Conservation (phyloP, 805 yeast species). For the Grigorovia transvaalensis region DNA sequence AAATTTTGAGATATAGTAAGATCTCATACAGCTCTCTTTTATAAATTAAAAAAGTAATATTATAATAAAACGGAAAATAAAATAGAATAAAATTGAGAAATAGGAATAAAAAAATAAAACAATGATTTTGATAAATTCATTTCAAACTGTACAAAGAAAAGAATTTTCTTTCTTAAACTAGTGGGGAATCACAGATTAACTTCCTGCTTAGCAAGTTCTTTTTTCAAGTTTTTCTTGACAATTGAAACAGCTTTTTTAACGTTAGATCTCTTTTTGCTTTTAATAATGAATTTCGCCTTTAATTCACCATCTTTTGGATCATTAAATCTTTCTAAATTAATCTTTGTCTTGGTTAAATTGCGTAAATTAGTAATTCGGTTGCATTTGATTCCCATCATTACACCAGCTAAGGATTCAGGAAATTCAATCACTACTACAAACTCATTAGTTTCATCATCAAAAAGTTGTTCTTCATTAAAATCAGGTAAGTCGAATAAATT, state of each 20-base stretch:
- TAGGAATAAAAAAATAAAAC: no score
- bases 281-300: slow-evolving; percentile 52
- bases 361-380: slow-evolving; percentile 77
- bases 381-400: slow-evolving; percentile 77
- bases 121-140: no score
- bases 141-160: no score
- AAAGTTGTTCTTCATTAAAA: slow-evolving; percentile 4
- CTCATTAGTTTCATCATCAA: neutral
- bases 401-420: slow-evolving; percentile 76
- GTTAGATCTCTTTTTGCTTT: slow-evolving; percentile 36
- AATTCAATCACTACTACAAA: slow-evolving; percentile 26
- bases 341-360: slow-evolving; percentile 62
- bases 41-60: no score
- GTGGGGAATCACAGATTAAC: neutral
- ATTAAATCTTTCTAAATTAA: slow-evolving; percentile 32
- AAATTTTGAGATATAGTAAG: neutral
- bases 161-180: no score
- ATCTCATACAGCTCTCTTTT: neutral
- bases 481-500: slow-evolving; percentile 1
- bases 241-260: slow-evolving; percentile 47
- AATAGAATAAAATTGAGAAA: no score
- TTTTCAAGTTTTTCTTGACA: slow-evolving; percentile 44
- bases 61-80: neutral
- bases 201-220: slow-evolving; percentile 31
- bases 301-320: slow-evolving; percentile 37